These are phyloP conservation scores for Corynascus novoguineensis DNA, from an alignment of 495 filamentous ascomycete species.

Conservation along the genomic window DNA sequence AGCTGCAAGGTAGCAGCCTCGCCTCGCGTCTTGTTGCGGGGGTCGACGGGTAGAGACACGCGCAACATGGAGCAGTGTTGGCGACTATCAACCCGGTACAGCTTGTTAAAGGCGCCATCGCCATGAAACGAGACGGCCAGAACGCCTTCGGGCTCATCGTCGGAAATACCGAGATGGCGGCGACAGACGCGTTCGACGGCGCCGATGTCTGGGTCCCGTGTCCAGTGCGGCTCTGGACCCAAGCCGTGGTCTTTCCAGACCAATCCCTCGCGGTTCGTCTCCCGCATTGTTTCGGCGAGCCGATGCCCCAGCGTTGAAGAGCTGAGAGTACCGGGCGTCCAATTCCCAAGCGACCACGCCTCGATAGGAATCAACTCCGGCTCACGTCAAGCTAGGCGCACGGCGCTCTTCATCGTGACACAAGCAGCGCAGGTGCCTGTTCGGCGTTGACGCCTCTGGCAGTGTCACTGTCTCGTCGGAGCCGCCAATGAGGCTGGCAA, in stretches of 20 bases:
- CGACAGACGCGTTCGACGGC: conserved; percentile 25
- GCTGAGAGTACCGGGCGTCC: too few relatives aligned
- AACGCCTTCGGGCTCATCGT: not conserved
- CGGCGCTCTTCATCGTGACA: not conserved
- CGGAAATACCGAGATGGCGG: conserved; percentile 21
- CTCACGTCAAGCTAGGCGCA: conserved; percentile 1
- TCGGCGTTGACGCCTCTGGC: not conserved
- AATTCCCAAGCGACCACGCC: not conserved
- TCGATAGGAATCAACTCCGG: not conserved
- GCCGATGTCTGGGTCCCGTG: conserved; percentile 27
- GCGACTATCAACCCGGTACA: conserved; percentile 32
- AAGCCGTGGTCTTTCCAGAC: conserved; percentile 26
- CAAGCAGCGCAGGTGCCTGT: not conserved
- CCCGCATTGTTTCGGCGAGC: conserved; percentile 4
- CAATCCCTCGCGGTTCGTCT: conserved; percentile 26
- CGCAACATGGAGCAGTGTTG: conserved; percentile 42
- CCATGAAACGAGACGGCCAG: conserved; percentile 22
- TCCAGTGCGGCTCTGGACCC: conserved; percentile 26
- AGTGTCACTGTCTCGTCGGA: not conserved
- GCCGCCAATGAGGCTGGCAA: conserved; percentile 6
- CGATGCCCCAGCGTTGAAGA: not conserved
- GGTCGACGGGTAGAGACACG: conserved; percentile 50
- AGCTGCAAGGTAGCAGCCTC: conserved; percentile 53
- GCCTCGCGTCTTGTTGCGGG: conserved; percentile 46
- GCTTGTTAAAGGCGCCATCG: conserved; percentile 32